A percentile compares a stretch with the other conserved stretches of the same genome.
Evolutionary conservation across 768 basidiomycete genomes (phyloP).

Genomic region (Suillus variegatus): DNA sequence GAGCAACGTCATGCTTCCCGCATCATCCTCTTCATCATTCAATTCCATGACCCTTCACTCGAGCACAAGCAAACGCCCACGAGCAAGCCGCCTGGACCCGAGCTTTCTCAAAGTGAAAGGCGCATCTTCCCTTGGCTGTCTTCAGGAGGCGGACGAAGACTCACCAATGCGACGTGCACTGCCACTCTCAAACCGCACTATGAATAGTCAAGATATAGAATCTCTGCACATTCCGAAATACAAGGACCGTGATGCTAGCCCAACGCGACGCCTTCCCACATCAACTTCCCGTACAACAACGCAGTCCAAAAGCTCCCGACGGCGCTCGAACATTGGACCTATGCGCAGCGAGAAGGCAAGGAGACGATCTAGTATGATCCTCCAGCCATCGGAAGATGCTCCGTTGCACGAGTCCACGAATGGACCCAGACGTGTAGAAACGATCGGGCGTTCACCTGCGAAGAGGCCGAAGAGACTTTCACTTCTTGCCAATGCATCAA

Average conservation of each 20-base stretch:
- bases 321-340: slow-evolving; percentile 79
- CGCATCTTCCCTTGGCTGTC: slow-evolving; percentile 54
- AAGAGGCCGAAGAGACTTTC: slow-evolving; percentile 63
- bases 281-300: slow-evolving; percentile 43
- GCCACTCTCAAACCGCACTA: slow-evolving; percentile 67
- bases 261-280: slow-evolving; percentile 48
- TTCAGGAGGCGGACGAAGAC: slow-evolving; percentile 74
- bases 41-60: slow-evolving; percentile 15
- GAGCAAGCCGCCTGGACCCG: slow-evolving; percentile 70
- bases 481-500: slow-evolving; percentile 42
- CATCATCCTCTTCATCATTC: slow-evolving; percentile 36
- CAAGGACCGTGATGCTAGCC: slow-evolving; percentile 41
- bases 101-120: slow-evolving; percentile 61
- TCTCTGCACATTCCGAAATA: slow-evolving; percentile 36
- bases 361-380: slow-evolving; percentile 80
- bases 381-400: slow-evolving; percentile 52
- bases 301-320: slow-evolving; percentile 43
- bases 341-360: slow-evolving; percentile 70
- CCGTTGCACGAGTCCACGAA: slow-evolving; percentile 25
- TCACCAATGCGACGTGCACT: slow-evolving; percentile 29
- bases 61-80: slow-evolving; percentile 43
- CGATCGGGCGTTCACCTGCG: slow-evolving; percentile 50
- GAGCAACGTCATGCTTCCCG: slow-evolving; percentile 43
- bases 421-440: slow-evolving; percentile 44
- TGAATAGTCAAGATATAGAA: slow-evolving; percentile 45